Evolutionary conservation across 768 basidiomycete species (phyloP), one percentile per base, ranked within the genome.

Genomic region (Lactarius hatsudake): DNA sequence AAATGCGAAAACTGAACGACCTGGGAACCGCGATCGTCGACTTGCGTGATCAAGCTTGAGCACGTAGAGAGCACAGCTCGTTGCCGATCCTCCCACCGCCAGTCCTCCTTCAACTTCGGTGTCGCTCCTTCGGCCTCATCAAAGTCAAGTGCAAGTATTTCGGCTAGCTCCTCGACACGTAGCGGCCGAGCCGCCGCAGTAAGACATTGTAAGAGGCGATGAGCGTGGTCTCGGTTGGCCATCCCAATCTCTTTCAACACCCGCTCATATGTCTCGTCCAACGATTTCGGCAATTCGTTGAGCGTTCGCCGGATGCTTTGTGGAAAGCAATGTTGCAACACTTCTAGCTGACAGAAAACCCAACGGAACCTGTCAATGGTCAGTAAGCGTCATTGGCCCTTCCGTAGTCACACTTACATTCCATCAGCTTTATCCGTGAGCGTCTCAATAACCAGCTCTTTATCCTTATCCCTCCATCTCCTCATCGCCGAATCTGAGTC

Each of bases 401-500:
- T 28, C 2, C 28, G 2, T 28, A 28, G 28, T 28, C 13, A 0
- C 1, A 1, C 51, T 51, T 26, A 51, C 51, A 51, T 51, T 26
- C 51, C 51, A 26, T 51, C 23, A 2, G 51, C 51, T 13, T 10
- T 23, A 6, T 51, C 51, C 26, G 23, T 23, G 15, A 63, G 62
- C 10, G 30, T 42, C 8, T 42, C 15, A 7, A 63, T 55, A 12
- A 57, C n/a, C n/a, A n/a, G 38, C n/a, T 57, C 38, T 17, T 55
- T 57, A 26, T 55, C 54, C 26, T 56, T 23, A 3, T 15, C 26
- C n/a, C 40, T 55, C 62, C 62, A 63, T n/a, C 28, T 56, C 40
- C 32, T 15, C 54, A 40, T 55, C 53, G 6, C 26, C 13, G 42
- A 26, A 34, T 30, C 30, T 2, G 30, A 32, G 42, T 32, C 61